phyloP scores from a whole-genome alignment of 768 basidiomycete genomes.

The Xerocomus potaroensis region DNA sequence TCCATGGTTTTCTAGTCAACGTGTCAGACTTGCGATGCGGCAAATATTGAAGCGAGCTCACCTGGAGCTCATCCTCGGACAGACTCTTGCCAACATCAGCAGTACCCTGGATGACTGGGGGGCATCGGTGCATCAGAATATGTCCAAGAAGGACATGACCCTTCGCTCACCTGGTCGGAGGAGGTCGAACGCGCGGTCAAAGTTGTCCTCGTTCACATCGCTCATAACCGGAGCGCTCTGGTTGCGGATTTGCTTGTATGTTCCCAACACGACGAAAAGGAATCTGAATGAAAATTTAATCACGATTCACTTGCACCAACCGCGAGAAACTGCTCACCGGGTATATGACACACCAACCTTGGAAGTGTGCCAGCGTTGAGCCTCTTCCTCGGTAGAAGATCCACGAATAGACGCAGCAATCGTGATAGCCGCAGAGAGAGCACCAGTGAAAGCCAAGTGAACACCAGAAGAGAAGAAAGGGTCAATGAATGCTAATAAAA shows the following conservation, averaged over 20 bases:
- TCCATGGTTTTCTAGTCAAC: background rate
- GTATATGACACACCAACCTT: conserved; percentile 10
- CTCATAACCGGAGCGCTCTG: conserved; percentile 7
- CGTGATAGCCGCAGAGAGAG: background rate
- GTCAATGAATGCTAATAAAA: background rate
- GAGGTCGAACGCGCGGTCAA: conserved; percentile 1
- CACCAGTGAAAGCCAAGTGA: background rate
- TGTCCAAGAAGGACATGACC: background rate
- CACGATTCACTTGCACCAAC: background rate
- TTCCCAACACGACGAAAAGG: conserved; percentile 8
- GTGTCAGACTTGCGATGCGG: background rate
- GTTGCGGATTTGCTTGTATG: conserved; percentile 14
- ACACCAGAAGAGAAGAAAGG: conserved; percentile 1
- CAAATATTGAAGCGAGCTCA: background rate
- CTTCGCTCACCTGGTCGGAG: background rate
- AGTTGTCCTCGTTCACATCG: conserved; percentile 10
- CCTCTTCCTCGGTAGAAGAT: background rate
- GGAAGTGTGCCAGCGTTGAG: conserved; percentile 9
- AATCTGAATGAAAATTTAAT: background rate
- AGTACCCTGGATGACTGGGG: background rate
- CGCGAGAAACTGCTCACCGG: background rate
- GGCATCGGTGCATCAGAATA: background rate
- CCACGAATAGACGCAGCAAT: background rate
- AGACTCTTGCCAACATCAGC: background rate
- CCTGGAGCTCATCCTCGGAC: background rate